Evolutionary conservation across 768 basidiomycete genomes (phyloP).

Genomic region (Dacryopinax spathularia): DNA sequence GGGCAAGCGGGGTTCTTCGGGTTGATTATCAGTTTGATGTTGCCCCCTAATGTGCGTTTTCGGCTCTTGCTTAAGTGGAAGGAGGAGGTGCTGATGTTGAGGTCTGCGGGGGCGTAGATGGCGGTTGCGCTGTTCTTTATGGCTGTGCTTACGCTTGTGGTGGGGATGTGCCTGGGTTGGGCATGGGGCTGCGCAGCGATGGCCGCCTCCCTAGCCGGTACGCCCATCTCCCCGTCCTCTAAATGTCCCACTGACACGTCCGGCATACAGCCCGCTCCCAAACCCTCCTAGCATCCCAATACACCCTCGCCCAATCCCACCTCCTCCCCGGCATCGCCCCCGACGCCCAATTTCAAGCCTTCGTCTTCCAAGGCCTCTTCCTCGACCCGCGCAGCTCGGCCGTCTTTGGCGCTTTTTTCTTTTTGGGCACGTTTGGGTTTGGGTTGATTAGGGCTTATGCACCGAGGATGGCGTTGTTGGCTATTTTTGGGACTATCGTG

Average conservation of each 20-base stretch:
- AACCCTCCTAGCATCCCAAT: conserved; percentile 20
- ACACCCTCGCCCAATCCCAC: background rate
- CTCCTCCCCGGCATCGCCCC: conserved; percentile 14
- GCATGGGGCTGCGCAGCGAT: conserved; percentile 41
- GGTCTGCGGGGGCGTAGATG: conserved; percentile 27
- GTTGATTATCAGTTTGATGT: conserved; percentile 29
- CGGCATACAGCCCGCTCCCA: conserved; percentile 16
- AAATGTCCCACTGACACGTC: background rate
- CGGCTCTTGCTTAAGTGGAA: background rate
- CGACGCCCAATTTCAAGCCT: conserved; percentile 25
- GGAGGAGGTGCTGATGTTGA: conserved; percentile 29
- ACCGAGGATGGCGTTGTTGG: conserved; percentile 33
- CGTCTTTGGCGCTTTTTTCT: conserved; percentile 38
- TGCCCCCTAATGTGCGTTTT: conserved; percentile 35
- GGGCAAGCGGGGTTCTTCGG: conserved; percentile 30
- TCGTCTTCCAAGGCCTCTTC: conserved; percentile 38
- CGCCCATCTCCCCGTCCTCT: background rate
- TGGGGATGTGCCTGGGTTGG: conserved; percentile 41
- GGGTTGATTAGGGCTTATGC: conserved; percentile 34
- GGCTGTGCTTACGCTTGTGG: conserved; percentile 31
- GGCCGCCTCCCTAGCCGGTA: conserved; percentile 32
- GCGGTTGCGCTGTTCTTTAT: conserved; percentile 13
- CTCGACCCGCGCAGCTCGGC: conserved; percentile 35
- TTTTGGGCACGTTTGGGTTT: conserved; percentile 31
- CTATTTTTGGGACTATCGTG: conserved; percentile 37